Evolutionary conservation across 768 basidiomycete species (phyloP).

Genomic region (Trametes cinnabarina): DNA sequence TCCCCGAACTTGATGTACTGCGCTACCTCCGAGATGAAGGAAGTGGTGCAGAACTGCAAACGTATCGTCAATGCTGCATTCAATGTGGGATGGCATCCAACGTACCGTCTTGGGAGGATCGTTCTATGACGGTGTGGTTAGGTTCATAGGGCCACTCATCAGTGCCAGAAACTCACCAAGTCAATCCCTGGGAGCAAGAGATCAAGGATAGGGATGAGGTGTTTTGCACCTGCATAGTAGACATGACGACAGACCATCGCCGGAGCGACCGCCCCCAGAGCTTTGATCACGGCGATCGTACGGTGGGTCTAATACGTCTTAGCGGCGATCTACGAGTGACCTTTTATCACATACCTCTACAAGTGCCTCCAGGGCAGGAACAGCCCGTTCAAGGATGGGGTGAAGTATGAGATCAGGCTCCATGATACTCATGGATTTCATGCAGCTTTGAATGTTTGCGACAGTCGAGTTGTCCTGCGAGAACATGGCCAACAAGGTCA

Average conservation of each 20-base stretch:
- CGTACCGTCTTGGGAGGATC: constrained; percentile 77
- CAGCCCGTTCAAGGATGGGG: constrained; percentile 78
- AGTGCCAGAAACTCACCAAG: constrained; percentile 45
- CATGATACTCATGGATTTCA: constrained; percentile 81
- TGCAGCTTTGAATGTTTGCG: constrained; percentile 70
- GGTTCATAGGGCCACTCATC: background rate
- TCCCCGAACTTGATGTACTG: constrained; percentile 76
- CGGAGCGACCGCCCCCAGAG: constrained; percentile 75
- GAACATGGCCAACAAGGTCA: constrained; percentile 87
- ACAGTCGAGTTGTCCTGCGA: constrained; percentile 76
- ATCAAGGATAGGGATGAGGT: constrained; percentile 76
- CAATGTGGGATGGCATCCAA: no score
- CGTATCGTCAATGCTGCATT: constrained; percentile 17
- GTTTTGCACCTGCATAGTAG: constrained; percentile 80
- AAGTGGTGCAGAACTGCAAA: constrained; percentile 64
- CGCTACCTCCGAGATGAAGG: constrained; percentile 71
- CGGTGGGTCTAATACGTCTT: constrained; percentile 61
- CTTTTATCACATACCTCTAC: constrained; percentile 55
- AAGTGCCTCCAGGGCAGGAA: constrained; percentile 85
- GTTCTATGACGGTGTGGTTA: constrained; percentile 44
- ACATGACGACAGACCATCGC: constrained; percentile 77
- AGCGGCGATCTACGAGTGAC: background rate
- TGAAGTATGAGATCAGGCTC: constrained; percentile 85
- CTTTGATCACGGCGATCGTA: constrained; percentile 83
- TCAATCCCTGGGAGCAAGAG: constrained; percentile 86